Evolutionary conservation across 805 yeast species (phyloP).

Genomic region (Spathaspora gorwiae): DNA sequence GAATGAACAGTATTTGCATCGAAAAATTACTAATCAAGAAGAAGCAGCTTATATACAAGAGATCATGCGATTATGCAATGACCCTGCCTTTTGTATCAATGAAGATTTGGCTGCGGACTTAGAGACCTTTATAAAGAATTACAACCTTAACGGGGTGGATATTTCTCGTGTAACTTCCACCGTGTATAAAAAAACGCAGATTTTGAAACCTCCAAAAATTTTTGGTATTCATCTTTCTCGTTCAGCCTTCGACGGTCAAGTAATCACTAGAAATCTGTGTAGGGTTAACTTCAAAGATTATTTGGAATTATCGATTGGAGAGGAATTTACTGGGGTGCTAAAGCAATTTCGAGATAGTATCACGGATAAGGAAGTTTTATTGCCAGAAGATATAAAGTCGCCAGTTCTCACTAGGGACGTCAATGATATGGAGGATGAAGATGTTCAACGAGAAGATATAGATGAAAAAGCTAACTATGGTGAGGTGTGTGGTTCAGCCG

Average conservation of each 20-base stretch:
- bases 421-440: constrained; percentile 29
- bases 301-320: constrained; percentile 46
- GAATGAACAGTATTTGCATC: constrained; percentile 22
- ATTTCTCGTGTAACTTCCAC: constrained; percentile 51
- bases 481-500: neutral
- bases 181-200: constrained; percentile 60
- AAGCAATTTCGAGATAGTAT: constrained; percentile 26
- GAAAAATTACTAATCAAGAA: constrained; percentile 20
- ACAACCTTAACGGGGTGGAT: constrained; percentile 40
- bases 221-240: constrained; percentile 82
- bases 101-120: constrained; percentile 57
- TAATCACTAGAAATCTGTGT: constrained; percentile 70
- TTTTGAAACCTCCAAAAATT: constrained; percentile 64
- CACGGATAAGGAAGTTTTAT: constrained; percentile 12
- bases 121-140: constrained; percentile 43
- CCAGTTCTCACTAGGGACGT: constrained; percentile 22
- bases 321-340: constrained; percentile 32
- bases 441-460: constrained; percentile 34
- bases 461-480: constrained; percentile 11
- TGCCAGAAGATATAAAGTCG: constrained; percentile 12
- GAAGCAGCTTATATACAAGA: constrained; percentile 15
- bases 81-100: constrained; percentile 47
- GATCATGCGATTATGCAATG: constrained; percentile 31
- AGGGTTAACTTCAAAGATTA: constrained; percentile 60
- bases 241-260: constrained; percentile 67